These are phyloP conservation scores for Intubia oerlemansii DNA, from an alignment of 2,329 filamentous ascomycete genomes.

Conservation along the genomic window DNA sequence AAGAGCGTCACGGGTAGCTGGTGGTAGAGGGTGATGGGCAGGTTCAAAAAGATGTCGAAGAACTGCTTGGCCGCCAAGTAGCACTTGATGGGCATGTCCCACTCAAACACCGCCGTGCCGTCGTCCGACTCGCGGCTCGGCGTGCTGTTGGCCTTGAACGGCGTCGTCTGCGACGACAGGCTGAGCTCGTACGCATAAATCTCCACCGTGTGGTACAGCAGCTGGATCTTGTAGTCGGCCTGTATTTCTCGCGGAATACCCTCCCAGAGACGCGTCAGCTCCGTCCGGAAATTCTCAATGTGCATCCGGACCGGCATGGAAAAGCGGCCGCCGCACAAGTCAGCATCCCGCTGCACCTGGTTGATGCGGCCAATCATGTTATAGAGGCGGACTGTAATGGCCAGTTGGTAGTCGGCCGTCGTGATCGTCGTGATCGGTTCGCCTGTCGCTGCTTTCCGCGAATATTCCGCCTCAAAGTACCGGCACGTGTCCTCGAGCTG, in stretches of 20 bases:
- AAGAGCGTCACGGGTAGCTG: conserved; percentile 6
- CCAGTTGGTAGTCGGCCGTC: conserved; percentile 5
- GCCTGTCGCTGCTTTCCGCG: not conserved
- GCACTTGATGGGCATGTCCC: conserved; percentile 5
- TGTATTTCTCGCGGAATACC: conserved; percentile 2
- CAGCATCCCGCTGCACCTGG: conserved; percentile 6
- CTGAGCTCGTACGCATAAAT: conserved; percentile 9
- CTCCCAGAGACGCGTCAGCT: conserved; percentile 5
- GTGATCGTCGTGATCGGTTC: conserved; percentile 1
- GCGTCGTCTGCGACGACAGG: conserved; percentile 3
- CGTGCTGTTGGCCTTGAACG: conserved; percentile 2
- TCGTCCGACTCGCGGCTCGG: conserved; percentile 4
- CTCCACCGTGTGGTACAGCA: conserved; percentile 7
- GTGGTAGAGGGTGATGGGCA: conserved; percentile 5
- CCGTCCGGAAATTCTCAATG: conserved; percentile 4
- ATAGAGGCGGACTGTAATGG: conserved; percentile 7
- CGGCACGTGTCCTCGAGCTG: conserved; percentile 8
- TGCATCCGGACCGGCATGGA: conserved; percentile 2
- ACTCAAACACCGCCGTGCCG: not conserved
- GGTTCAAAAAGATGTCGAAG: conserved; percentile 7
- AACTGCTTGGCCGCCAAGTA: conserved; percentile 5
- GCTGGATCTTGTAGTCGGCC: conserved; percentile 5
- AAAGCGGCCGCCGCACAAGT: conserved; percentile 5
- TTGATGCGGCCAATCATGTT: conserved; percentile 7
- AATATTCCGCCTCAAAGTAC: conserved; percentile 4